Conservation (phyloP, 2,329 filamentous ascomycete genomes). For the Coniochaeta prunicola region DNA sequence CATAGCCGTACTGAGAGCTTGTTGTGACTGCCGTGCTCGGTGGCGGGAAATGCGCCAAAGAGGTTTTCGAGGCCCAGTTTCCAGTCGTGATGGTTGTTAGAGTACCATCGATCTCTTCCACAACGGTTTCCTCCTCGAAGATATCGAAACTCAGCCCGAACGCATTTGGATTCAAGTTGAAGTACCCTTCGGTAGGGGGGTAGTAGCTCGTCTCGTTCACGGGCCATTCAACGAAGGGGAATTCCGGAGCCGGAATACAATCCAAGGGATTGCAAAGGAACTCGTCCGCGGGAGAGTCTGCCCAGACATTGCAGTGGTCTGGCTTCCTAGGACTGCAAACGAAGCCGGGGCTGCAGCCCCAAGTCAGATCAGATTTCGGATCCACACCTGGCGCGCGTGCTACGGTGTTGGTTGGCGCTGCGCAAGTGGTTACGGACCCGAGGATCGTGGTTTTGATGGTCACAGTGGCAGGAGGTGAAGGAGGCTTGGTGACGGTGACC, state of each 20-base stretch:
- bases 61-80: slow-evolving; percentile 46
- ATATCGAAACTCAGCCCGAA: slow-evolving; percentile 60
- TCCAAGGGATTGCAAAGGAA: slow-evolving; percentile 38
- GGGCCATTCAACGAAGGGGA: slow-evolving; percentile 32
- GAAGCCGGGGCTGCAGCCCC: slow-evolving; percentile 45
- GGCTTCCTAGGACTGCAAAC: slow-evolving; percentile 47
- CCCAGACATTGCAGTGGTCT: slow-evolving; percentile 42
- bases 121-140: slow-evolving; percentile 39
- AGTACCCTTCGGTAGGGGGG: slow-evolving; percentile 49
- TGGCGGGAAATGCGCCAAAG: slow-evolving; percentile 32
- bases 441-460: slow-evolving; percentile 26
- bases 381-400: slow-evolving; percentile 18
- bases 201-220: slow-evolving; percentile 41
- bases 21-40: slow-evolving; percentile 10
- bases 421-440: slow-evolving; percentile 30
- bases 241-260: slow-evolving; percentile 35
- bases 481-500: slow-evolving; percentile 14
- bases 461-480: slow-evolving; percentile 13
- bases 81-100: slow-evolving; percentile 39
- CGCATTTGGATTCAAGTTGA: slow-evolving; percentile 52
- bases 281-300: slow-evolving; percentile 32
- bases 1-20: not conserved
- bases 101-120: slow-evolving; percentile 26
- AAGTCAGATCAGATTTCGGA: slow-evolving; percentile 35
- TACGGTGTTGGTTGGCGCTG: slow-evolving; percentile 31